Evolutionary conservation across 345 rosid species (phyloP).

Genomic region (Cardamine occulta): DNA sequence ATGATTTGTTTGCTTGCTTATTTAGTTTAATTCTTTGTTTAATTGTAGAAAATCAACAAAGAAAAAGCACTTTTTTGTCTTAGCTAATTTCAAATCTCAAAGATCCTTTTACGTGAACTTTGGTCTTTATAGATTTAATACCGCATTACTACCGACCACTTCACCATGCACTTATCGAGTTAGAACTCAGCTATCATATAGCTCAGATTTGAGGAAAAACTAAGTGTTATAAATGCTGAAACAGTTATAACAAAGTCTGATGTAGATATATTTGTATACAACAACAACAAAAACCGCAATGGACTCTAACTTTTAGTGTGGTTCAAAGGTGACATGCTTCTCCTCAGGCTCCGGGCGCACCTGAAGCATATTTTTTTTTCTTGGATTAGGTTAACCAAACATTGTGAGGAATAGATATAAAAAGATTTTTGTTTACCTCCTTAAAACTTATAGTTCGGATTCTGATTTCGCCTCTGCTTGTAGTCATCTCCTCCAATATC

Average conservation of each 20-base stretch:
- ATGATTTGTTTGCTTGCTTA: not conserved
- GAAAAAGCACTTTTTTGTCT: no score
- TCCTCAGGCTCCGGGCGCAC: conserved; percentile 29
- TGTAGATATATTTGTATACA: conserved; percentile 16
- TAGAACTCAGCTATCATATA: not conserved
- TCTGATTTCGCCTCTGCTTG: conserved; percentile 80
- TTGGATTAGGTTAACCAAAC: not conserved
- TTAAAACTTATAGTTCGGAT: conserved; percentile 58
- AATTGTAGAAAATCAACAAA: no score
- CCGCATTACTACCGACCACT: not conserved
- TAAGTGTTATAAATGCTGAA: conserved; percentile 4
- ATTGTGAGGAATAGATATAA: not conserved
- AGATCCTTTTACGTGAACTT: not conserved
- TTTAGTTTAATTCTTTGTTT: not conserved
- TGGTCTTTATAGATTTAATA: not conserved
- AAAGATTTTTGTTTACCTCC: conserved; percentile 43
- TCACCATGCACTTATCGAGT: not conserved
- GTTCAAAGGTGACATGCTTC: conserved; percentile 34
- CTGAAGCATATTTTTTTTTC: conserved; percentile 13
- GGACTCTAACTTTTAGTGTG: not conserved
- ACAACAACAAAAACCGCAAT: not conserved
- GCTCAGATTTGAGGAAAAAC: conserved; percentile 11
- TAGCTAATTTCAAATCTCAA: no score
- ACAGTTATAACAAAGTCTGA: not conserved
- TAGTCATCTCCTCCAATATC: conserved; percentile 75